Base-by-base conservation (phyloP, 331 rosid species). In the Prunus yedoensis region DNA sequence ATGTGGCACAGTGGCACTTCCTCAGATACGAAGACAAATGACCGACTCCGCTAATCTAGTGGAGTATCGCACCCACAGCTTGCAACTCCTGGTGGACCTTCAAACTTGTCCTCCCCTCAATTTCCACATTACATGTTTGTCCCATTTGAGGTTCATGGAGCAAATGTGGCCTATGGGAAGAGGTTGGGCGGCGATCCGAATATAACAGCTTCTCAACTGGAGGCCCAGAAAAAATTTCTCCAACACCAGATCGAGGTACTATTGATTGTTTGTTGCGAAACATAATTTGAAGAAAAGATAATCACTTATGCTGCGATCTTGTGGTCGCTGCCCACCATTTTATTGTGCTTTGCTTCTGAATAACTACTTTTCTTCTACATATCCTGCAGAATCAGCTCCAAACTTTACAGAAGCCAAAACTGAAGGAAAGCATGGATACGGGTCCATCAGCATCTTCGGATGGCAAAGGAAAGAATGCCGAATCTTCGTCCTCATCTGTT, bases 221-320 rank as follows among this genome's bases (percentile, higher is more conserved):
- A 89, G 81, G 90, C 87, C 66, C 93, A 92, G 57, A 82, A 47
- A 81, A 85, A 77, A 77, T 66, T 89, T 78, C 70, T 93, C 62
- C 80, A 83, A 54, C 77, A 45, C 75, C 97, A 88, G 83, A 92
- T 90, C 68, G 88, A 88, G 99, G 99, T 94, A 87, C 56, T 45
- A 12, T 3, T 30, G 35, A 12, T 4, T 56, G 32, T 49, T 64
- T 46, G 25, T 68, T 17, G 30, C 21, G 9, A 27, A 28, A 69
- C 61, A 69, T 27, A 28, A 17, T 14, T 53, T 17, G 32, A 27
- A 61, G 41, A 41, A 46, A 27, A 25, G 45, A 28, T 80, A 10
- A 21, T 23, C 20, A 57, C 45, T 45, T 16, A 51, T 66, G 38
- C 32, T 18, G 4, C 2, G 27, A 25, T 21, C 13, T 73, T 12